Percentiles rank a stretch among this genome's conserved stretches.
Evolutionary conservation across 768 basidiomycete genomes (phyloP).

Genomic region (Russula sp.): DNA sequence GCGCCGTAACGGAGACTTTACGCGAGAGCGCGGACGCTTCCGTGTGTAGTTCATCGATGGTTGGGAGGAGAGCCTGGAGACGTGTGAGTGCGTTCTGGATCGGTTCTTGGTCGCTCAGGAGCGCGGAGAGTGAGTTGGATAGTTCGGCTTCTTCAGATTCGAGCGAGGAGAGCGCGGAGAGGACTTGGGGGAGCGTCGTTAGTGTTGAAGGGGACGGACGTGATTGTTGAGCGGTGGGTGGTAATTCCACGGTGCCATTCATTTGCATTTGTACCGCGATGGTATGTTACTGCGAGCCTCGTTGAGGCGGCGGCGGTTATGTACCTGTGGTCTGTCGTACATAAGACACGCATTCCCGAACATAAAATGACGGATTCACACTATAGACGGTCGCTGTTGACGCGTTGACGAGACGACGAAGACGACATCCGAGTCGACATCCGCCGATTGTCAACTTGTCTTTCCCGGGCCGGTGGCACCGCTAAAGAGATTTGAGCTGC

Average conservation of each 20-base stretch:
- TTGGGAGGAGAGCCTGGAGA: slow-evolving; percentile 57
- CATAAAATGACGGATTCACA: neutral
- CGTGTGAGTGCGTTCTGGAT: slow-evolving; percentile 59
- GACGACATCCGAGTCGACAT: too few relatives aligned
- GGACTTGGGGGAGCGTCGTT: slow-evolving; percentile 63
- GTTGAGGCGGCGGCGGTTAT: neutral
- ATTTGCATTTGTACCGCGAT: slow-evolving; percentile 15
- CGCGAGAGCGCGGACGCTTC: slow-evolving; percentile 55
- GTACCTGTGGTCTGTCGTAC: neutral
- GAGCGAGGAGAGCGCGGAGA: slow-evolving; percentile 69
- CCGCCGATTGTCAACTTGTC: too few relatives aligned
- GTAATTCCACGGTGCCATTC: slow-evolving; percentile 19
- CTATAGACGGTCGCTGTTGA: neutral
- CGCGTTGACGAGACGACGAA: neutral
- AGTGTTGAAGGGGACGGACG: slow-evolving; percentile 39
- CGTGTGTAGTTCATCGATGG: slow-evolving; percentile 56
- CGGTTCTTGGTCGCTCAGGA: slow-evolving; percentile 67
- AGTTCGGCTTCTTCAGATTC: slow-evolving; percentile 77
- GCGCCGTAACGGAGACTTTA: slow-evolving; percentile 68
- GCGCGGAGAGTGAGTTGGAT: slow-evolving; percentile 64
- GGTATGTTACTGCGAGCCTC: neutral
- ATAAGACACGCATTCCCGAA: neutral
- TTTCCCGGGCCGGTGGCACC: neutral
- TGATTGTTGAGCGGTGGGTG: neutral
- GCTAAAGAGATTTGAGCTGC: neutral